Percentiles rank a stretch among this genome's conserved stretches.
These are phyloP conservation scores for Russula brevipes DNA, from an alignment of 768 basidiomycete species.

Conservation along the genomic window DNA sequence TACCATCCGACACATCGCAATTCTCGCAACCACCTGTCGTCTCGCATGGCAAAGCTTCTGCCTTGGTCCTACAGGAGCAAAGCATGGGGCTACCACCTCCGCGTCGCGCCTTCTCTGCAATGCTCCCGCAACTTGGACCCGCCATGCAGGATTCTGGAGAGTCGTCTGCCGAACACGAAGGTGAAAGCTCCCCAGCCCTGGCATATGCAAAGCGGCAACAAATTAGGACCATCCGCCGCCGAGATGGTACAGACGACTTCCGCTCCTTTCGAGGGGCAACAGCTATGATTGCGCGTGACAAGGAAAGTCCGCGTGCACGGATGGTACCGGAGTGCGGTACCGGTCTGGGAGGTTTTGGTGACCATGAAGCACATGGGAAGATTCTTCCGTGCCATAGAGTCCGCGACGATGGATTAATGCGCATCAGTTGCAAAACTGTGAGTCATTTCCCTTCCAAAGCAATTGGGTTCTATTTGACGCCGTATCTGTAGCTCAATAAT, in stretches of 20 bases:
- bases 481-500: constrained; percentile 55
- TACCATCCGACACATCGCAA: constrained; percentile 37
- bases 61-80: constrained; percentile 9
- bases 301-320: constrained; percentile 24
- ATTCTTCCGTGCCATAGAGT: constrained; percentile 91
- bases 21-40: constrained; percentile 39
- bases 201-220: constrained; percentile 76
- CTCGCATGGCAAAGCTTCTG: constrained; percentile 16
- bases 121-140: constrained; percentile 41
- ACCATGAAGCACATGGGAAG: constrained; percentile 90
- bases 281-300: constrained; percentile 27
- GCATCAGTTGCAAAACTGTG: constrained; percentile 78
- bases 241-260: constrained; percentile 80
- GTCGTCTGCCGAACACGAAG: constrained; percentile 45
- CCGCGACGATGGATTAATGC: constrained; percentile 91
- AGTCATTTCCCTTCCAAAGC: constrained; percentile 15
- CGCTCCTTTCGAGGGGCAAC: constrained; percentile 68
- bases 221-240: constrained; percentile 67
- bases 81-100: constrained; percentile 39
- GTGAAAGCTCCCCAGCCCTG: constrained; percentile 74
- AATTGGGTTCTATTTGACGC: constrained; percentile 13
- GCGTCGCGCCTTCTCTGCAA: constrained; percentile 73
- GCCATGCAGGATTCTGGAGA: constrained; percentile 41
- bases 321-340: constrained; percentile 38
- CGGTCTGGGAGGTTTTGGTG: constrained; percentile 82